Evolutionary conservation across 768 basidiomycete species (phyloP).

Genomic region (Vararia minispora): DNA sequence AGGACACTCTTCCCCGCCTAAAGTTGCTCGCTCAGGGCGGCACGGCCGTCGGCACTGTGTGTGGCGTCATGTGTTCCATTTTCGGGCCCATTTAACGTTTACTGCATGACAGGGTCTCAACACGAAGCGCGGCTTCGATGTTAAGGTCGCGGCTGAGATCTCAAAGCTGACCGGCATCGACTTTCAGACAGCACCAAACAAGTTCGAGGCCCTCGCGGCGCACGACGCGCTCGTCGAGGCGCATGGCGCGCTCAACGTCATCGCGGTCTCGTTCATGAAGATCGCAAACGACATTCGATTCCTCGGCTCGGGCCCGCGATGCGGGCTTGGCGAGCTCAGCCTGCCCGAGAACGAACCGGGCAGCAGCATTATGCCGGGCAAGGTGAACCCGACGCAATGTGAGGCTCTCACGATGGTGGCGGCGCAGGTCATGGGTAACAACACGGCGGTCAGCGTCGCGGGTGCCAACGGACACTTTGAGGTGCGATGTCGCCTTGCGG

Average conservation of each 20-base stretch:
- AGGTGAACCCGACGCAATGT: constrained; percentile 99
- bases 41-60: constrained; percentile 94
- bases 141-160: constrained; percentile 85
- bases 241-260: constrained; percentile 90
- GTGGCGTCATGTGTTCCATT: constrained; percentile 18
- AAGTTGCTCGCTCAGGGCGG: constrained; percentile 93
- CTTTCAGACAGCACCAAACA: constrained; percentile 97
- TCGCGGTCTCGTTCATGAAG: constrained; percentile 98
- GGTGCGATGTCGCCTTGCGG: constrained; percentile 30
- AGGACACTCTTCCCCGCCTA: constrained; percentile 73
- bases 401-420: constrained; percentile 99
- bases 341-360: constrained; percentile 99
- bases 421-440: constrained; percentile 97
- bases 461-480: constrained; percentile 97
- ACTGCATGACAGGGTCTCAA: constrained; percentile 67
- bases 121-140: constrained; percentile 94
- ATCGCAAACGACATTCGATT: constrained; percentile 99
- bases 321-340: constrained; percentile 89
- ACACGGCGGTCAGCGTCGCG: constrained; percentile 84
- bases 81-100: constrained; percentile 1
- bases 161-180: constrained; percentile 82
- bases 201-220: constrained; percentile 98
- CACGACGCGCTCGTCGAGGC: constrained; percentile 98
- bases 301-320: constrained; percentile 95
- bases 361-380: constrained; percentile 99